Evolutionary conservation across 108 stramenopile genomes (phyloP), one percentile per base, ranked within the genome.

Genomic region (Aurantiochytrium sp.): DNA sequence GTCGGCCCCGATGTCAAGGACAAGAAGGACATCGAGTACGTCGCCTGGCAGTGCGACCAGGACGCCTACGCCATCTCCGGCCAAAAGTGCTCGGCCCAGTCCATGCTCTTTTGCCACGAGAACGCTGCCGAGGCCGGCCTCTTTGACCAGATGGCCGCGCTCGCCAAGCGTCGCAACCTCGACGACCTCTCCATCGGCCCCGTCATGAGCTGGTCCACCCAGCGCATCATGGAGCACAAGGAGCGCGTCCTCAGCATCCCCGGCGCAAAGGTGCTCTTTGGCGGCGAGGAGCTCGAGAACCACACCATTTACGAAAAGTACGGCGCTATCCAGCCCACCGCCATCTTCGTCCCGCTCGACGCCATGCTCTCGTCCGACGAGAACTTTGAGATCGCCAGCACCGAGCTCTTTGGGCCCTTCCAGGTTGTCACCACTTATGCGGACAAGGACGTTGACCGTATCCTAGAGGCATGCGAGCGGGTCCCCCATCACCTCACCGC

Each of bases 1-100:
- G 89, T 97, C 50, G 97, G 97, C 34, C 97, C 97, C 10, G 97
- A 97, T 88, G 96, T 96, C 3, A 12, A 15, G 31, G 52, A 55
- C 81, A 30, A 21, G 21, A 91, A 81, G 22, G 92, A 97, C 89
- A 92, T 96, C 30, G 96, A 99, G 55, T 98, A 97, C 90, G 97
- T 98, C 8, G 97, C 97, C 39, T 97, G 96, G 96, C 95, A 95
- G 88, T 97, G 96, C 86, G 98, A 99, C 90, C 98, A 99, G 91
- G 98, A 99, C 92, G 98, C 98, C 27, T 99, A 99, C 90, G 97
- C 97, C 4, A 93, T 91, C 55, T 91, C 93, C 39, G 98, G 98
- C 27, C 98, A 99, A 93, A 99, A 99, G 94, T 99, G 98, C 89
- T 97, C 96, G 0, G 98, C 98, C 4, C 97, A 99, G 90, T 96